These are phyloP conservation scores for Lactifluus subvellereus DNA, from an alignment of 768 basidiomycete species.

Conservation along the genomic window DNA sequence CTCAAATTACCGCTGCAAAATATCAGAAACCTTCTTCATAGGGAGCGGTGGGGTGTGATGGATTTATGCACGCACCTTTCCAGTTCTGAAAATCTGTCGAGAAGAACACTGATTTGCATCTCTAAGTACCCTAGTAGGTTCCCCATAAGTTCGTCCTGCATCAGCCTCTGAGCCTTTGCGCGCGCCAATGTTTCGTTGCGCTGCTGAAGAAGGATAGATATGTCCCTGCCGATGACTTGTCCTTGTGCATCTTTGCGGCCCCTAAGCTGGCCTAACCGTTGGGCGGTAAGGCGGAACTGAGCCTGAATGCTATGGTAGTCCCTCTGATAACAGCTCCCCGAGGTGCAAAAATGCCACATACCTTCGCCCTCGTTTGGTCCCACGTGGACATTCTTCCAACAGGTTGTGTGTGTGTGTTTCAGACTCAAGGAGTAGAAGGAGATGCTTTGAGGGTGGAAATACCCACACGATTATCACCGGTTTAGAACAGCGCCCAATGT, in stretches of 20 bases:
- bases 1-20: slow-evolving; percentile 38
- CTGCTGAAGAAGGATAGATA: slow-evolving; percentile 58
- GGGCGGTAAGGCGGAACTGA: slow-evolving; percentile 57
- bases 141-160: slow-evolving; percentile 54
- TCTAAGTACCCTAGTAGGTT: slow-evolving; percentile 62
- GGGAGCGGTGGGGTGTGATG: neutral
- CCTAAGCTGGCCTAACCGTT: slow-evolving; percentile 63
- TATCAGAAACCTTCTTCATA: neutral
- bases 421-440: neutral
- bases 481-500: neutral
- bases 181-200: slow-evolving; percentile 59
- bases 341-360: slow-evolving; percentile 15
- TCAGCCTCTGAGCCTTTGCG: slow-evolving; percentile 63
- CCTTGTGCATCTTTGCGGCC: slow-evolving; percentile 62
- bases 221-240: slow-evolving; percentile 57
- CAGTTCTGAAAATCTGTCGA: slow-evolving; percentile 54
- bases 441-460: neutral
- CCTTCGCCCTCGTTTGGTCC: slow-evolving; percentile 33
- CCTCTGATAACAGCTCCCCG: neutral
- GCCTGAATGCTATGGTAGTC: slow-evolving; percentile 36
- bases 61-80: slow-evolving; percentile 38
- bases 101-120: slow-evolving; percentile 57
- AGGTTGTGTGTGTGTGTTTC: neutral
- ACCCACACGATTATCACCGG: neutral
- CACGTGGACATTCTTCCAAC: slow-evolving; percentile 27